phyloP scores from a whole-genome alignment of 176 grass and related monocot genomes.

The Aegilops bicornis region DNA sequence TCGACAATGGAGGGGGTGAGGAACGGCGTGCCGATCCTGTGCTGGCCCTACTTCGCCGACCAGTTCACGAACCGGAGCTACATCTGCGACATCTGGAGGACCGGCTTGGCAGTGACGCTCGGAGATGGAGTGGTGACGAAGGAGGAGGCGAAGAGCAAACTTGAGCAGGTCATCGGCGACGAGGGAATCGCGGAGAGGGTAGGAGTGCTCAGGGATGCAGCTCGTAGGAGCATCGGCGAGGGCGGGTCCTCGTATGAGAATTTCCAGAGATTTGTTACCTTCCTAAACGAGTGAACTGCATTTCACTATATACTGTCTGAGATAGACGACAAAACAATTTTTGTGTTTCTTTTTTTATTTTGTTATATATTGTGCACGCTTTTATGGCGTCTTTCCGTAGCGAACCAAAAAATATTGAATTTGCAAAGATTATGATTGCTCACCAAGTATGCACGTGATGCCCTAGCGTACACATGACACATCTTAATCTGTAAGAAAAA shows the following conservation, averaged over 20 bases:
- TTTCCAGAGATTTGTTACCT: neutral
- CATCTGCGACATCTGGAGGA: constrained; percentile 3
- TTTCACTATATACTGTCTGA: neutral
- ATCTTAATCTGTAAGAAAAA: too few species aligned
- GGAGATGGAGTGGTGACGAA: neutral
- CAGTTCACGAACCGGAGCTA: constrained; percentile 34
- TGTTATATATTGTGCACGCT: too few species aligned
- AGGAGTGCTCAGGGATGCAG: neutral
- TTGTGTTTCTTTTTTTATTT: too few species aligned
- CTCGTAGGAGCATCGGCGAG: neutral
- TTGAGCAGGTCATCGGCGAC: neutral
- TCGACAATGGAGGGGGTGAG: constrained; percentile 45
- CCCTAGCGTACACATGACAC: too few species aligned
- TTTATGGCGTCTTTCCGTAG: too few species aligned
- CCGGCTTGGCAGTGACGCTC: constrained; percentile 2
- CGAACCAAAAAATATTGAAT: too few species aligned
- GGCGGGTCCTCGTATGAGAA: neutral
- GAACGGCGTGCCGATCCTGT: constrained; percentile 44
- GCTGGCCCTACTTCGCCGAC: constrained; percentile 43
- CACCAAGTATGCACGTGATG: too few species aligned
- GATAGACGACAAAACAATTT: too few species aligned
- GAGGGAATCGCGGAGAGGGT: neutral
- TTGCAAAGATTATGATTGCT: too few species aligned
- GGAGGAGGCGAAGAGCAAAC: neutral
- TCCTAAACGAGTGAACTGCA: neutral